Evolutionary conservation across 768 basidiomycete species (phyloP).

Genomic region (Hydnum rufescens): DNA sequence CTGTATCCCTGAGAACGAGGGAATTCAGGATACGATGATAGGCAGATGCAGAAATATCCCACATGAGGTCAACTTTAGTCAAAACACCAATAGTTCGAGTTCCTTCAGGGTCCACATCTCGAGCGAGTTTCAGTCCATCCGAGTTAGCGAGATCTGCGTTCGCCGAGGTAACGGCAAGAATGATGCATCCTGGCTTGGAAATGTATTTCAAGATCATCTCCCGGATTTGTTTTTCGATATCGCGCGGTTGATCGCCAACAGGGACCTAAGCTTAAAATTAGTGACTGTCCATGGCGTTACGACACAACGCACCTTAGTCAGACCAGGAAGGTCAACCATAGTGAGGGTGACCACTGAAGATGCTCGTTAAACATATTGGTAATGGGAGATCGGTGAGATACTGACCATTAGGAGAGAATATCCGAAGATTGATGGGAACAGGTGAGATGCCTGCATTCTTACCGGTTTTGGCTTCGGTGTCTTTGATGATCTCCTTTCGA

Average conservation of each 20-base stretch:
- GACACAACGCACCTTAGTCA: constrained; percentile 13
- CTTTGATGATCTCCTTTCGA: constrained; percentile 83
- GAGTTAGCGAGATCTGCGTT: constrained; percentile 96
- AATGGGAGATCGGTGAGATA: constrained; percentile 94
- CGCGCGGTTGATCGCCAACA: constrained; percentile 88
- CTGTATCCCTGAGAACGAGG: constrained; percentile 60
- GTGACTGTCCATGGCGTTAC: neutral
- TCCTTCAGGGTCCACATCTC: constrained; percentile 95
- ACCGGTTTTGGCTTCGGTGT: constrained; percentile 97
- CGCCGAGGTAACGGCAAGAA: constrained; percentile 88
- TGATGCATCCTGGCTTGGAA: constrained; percentile 84
- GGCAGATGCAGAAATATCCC: neutral
- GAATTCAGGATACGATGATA: constrained; percentile 1
- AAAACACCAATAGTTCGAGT: constrained; percentile 93
- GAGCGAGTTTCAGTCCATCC: constrained; percentile 86
- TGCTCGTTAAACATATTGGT: constrained; percentile 24
- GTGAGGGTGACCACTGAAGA: constrained; percentile 19
- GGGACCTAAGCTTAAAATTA: constrained; percentile 45
- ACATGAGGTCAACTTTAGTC: constrained; percentile 98
- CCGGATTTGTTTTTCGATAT: constrained; percentile 92
- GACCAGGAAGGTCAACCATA: constrained; percentile 27
- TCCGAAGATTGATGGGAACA: constrained; percentile 88
- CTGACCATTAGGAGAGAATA: constrained; percentile 92
- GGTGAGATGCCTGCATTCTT: constrained; percentile 97
- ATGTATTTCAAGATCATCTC: constrained; percentile 96